Percentiles rank a stretch among this genome's conserved stretches.
These are phyloP conservation scores for Deinandra increscens DNA, from an alignment of 129 eudicot genomes.

Conservation along the genomic window DNA sequence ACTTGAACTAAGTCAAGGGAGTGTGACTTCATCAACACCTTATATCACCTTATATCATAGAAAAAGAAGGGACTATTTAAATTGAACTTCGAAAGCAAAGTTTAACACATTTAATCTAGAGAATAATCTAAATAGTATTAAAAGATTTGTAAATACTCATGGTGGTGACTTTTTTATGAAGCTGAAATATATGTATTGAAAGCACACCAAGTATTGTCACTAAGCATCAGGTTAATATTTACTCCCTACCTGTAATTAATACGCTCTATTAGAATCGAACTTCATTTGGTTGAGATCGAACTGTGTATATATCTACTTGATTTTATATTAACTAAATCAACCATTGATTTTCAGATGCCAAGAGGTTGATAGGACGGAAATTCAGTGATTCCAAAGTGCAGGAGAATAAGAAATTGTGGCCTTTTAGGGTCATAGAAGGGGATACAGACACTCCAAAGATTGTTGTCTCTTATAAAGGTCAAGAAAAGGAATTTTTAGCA, in stretches of 20 bases:
- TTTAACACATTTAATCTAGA: no score
- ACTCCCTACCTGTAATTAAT: neutral
- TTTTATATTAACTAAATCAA: neutral
- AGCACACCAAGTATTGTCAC: neutral
- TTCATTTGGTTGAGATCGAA: neutral
- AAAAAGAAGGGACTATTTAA: no score
- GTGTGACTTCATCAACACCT: no score
- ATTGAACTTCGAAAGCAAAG: no score
- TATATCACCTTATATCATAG: no score
- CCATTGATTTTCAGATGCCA: slow-evolving; percentile 15
- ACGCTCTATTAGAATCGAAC: neutral
- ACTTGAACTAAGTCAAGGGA: no score
- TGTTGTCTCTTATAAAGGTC: slow-evolving; percentile 22
- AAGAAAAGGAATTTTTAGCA: slow-evolving; percentile 22
- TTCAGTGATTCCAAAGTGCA: slow-evolving; percentile 21
- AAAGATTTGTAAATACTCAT: no score
- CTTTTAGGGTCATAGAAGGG: slow-evolving; percentile 23
- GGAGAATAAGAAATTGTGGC: slow-evolving; percentile 16
- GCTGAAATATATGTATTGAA: no score
- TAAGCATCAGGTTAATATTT: neutral
- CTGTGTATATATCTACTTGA: neutral
- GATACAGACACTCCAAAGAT: slow-evolving; percentile 12
- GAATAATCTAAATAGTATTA: no score
- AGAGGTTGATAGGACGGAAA: slow-evolving; percentile 32
- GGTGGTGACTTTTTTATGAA: no score